A percentile compares a stretch with the other conserved stretches of the same genome.
Evolutionary conservation across 805 yeast species (phyloP).

Genomic region (Starmerella roubikii): DNA sequence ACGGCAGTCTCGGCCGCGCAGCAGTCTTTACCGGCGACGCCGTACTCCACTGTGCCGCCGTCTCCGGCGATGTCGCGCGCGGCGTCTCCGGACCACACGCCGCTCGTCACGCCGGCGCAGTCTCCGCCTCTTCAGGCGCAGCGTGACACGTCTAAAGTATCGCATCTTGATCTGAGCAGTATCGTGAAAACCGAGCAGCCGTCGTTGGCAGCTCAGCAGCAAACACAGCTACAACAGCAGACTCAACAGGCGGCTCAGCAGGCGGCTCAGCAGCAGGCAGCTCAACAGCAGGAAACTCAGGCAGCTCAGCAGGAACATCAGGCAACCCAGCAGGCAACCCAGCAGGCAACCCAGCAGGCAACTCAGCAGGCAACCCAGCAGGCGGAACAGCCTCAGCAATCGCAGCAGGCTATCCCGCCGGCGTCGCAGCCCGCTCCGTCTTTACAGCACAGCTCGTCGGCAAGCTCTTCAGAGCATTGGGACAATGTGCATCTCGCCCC

Average conservation of each 20-base stretch:
- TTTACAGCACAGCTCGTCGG: not conserved
- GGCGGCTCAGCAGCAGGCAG: too few species aligned
- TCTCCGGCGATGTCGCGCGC: constrained; percentile 30
- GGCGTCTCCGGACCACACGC: constrained; percentile 32
- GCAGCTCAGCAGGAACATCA: not conserved
- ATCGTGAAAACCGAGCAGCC: too few species aligned
- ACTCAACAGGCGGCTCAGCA: too few species aligned
- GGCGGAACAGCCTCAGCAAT: not conserved
- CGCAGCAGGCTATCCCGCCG: not conserved
- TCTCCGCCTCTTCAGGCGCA: constrained; percentile 32
- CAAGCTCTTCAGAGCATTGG: not conserved
- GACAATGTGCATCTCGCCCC: constrained; percentile 7
- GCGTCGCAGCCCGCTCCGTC: too few species aligned
- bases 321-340: too few species aligned
- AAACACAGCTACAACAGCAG: too few species aligned
- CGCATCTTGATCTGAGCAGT: constrained; percentile 2
- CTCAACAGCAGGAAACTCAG: too few species aligned
- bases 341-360: too few species aligned
- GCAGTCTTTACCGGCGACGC: constrained; percentile 32
- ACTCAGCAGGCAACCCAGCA: too few species aligned
- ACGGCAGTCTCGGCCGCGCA: constrained; percentile 15
- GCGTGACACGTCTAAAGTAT: not conserved
- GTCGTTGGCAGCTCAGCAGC: too few species aligned
- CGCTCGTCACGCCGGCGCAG: constrained; percentile 34
- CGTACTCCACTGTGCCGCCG: constrained; percentile 32